Conservation (phyloP, 2,329 filamentous ascomycete genomes). For the Orbilia oligospora region DNA sequence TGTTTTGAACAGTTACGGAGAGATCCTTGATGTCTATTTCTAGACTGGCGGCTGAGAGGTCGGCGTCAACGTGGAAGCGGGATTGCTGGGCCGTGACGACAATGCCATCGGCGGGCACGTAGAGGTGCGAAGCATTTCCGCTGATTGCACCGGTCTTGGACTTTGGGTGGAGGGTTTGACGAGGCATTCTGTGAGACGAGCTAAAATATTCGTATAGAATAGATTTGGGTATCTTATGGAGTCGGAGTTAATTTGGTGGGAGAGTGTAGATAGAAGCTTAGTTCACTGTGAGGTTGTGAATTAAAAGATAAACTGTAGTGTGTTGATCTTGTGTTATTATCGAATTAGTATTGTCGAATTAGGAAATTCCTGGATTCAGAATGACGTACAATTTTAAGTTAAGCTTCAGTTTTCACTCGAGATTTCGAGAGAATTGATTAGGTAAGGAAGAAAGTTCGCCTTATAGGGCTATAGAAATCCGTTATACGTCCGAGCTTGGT, state of each 20-base stretch:
- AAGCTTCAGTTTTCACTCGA: too few relatives aligned
- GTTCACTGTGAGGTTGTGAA: neutral
- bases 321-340: conserved; percentile 39
- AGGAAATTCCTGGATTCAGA: conserved; percentile 9
- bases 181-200: conserved; percentile 8
- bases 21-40: conserved; percentile 81
- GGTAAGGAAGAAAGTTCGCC: neutral
- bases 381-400: neutral
- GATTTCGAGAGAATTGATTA: neutral
- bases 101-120: conserved; percentile 65
- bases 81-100: conserved; percentile 78
- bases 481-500: neutral
- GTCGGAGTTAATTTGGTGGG: conserved; percentile 4
- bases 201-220: neutral
- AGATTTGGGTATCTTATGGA: neutral
- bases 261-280: neutral
- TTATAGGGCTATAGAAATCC: neutral
- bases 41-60: conserved; percentile 38
- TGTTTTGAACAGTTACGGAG: conserved; percentile 73
- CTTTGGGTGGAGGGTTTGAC: conserved; percentile 22
- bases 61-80: conserved; percentile 73
- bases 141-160: conserved; percentile 9
- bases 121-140: conserved; percentile 6
- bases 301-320: neutral
- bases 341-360: conserved; percentile 4